Evolutionary conservation across 345 rosid species (phyloP), one percentile per base, ranked within the genome.

Genomic region (Gossypium rotundifolium): DNA sequence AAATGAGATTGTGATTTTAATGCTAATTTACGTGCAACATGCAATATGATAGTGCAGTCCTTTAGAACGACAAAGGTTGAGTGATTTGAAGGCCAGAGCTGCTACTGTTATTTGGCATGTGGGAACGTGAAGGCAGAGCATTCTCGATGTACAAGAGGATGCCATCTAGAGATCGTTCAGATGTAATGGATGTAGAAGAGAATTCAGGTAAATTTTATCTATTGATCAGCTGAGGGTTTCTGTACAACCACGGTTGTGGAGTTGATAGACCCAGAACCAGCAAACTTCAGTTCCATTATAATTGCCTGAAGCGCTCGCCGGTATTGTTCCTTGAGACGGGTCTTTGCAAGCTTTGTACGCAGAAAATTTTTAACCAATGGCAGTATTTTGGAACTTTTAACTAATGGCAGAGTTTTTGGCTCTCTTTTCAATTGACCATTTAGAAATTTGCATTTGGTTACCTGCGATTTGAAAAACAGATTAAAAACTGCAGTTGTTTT

Each of bases 91-190:
- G 48, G 67, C 52, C 10, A 3, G 42, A 73, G 25, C 63, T 25
- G 61, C 52, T 76, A 52, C 65, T 2, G 17, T 38, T 52, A 63
- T 46, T 66, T 87, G 83, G 89, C 82, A 93, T 90, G 98, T 85
- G 89, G 91, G 89, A 73, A 38, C 75, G 77, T 44, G 88, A 84
- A n/a, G 75, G 88, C 18, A 87, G 82, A 57, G 64, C 83, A 27
- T 84, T 72, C 54, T 84, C 84, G 4, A 91, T 86, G 82, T 90
- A 90, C 80, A 93, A 93, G 76, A 85, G 99, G 81, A 65, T 84
- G 78, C 65, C 94, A 9, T 85, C 89, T 3, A 93, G 87, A 84
- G 98, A 91, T 67, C 75, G 79, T 84, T 16, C 85, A 2, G 65
- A 79, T 14, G 17, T 54, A 65, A 10, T 71, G 57, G 97, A 91